Percentiles rank a stretch among this genome's conserved stretches.
phyloP scores from a whole-genome alignment of 257 asterid species.

The Pogostemon cablin region DNA sequence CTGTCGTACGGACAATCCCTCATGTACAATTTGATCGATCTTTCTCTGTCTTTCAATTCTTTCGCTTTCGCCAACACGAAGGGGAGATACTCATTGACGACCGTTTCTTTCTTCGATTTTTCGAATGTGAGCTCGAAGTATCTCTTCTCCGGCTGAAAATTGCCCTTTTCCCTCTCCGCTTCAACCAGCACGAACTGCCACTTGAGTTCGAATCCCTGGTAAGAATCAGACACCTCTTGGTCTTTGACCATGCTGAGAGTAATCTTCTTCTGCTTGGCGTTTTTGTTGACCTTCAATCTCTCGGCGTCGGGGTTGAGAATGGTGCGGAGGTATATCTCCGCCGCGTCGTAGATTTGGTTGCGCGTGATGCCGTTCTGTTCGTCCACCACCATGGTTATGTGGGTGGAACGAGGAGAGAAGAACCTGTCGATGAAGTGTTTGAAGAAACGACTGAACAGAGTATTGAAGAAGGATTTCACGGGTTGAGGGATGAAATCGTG shows the following conservation, averaged over 20 bases:
- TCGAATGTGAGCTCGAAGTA: conserved; percentile 69
- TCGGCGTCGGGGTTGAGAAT: conserved; percentile 55
- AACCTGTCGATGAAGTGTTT: conserved; percentile 32
- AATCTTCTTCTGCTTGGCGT: conserved; percentile 51
- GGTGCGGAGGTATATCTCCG: conserved; percentile 67
- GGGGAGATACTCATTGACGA: conserved; percentile 61
- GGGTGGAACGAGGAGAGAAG: conserved; percentile 36
- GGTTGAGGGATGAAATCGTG: conserved; percentile 61
- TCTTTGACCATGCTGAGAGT: conserved; percentile 57
- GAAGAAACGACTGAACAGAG: conserved; percentile 39
- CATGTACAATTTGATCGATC: conserved; percentile 65
- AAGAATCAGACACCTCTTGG: conserved; percentile 47
- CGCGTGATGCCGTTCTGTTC: conserved; percentile 60
- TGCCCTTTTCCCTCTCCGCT: conserved; percentile 37
- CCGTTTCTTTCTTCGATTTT: conserved; percentile 36
- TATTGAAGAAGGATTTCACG: conserved; percentile 35
- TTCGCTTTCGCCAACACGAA: conserved; percentile 53
- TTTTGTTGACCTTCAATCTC: conserved; percentile 54
- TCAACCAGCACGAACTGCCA: conserved; percentile 67
- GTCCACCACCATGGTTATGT: conserved; percentile 63
- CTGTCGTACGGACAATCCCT: conserved; percentile 50
- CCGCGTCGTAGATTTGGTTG: conserved; percentile 70
- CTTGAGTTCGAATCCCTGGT: conserved; percentile 33
- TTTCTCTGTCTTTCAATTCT: conserved; percentile 48
- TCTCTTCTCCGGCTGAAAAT: conserved; percentile 46